Conservation (phyloP, 2,329 filamentous ascomycete genomes). For the Fusarium pseudocircinatum region DNA sequence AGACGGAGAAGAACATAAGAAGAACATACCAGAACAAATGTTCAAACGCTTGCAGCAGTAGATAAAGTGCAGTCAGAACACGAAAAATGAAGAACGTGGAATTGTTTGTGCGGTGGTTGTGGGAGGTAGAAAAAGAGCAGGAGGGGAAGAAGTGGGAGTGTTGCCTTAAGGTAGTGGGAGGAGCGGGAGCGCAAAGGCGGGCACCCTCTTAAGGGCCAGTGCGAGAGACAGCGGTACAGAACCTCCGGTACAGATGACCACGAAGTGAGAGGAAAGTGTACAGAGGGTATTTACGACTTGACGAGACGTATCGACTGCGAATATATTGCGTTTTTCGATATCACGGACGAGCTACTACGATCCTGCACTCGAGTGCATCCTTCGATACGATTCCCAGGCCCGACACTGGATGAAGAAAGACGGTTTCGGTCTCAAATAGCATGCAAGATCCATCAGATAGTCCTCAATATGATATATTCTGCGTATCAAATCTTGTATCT, state of each 20-base stretch:
- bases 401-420: neutral
- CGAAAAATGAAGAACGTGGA: neutral
- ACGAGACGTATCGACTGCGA: neutral
- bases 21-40: constrained; percentile 9
- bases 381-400: neutral
- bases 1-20: neutral
- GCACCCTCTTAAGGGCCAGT: neutral
- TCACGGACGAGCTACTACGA: neutral
- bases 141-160: neutral
- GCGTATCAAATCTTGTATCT: neutral
- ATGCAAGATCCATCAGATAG: rapidly evolving
- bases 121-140: neutral
- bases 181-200: neutral
- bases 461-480: neutral
- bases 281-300: no score
- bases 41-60: neutral
- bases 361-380: neutral
- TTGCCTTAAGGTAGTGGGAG: neutral
- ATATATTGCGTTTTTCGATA: neutral
- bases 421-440: rapidly evolving
- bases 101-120: neutral
- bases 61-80: neutral
- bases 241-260: no score
- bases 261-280: rapidly evolving
- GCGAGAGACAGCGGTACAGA: neutral